Conservation (phyloP, 148 eudicot species). For the Drosera capensis region DNA sequence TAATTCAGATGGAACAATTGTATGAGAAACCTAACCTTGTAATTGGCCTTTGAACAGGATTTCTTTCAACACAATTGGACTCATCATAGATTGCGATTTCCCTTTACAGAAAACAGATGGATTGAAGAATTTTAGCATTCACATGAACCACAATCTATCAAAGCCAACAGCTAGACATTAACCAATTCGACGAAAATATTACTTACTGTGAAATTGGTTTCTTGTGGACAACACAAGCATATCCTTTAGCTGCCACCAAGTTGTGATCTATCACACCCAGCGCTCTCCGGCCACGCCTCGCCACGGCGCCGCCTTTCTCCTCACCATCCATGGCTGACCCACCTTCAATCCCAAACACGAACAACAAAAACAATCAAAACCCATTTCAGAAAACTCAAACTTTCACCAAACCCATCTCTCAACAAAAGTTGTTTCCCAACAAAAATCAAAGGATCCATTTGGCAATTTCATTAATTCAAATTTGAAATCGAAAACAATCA, state of each 20-base stretch:
- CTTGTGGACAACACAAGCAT: slow-evolving; percentile 31
- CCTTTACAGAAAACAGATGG: slow-evolving; percentile 15
- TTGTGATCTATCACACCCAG: slow-evolving; percentile 48
- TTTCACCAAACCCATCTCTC: too few species aligned
- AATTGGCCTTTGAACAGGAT: slow-evolving; percentile 26
- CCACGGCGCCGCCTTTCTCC: slow-evolving; percentile 41
- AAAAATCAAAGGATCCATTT: too few species aligned
- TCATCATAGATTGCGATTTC: slow-evolving; percentile 18
- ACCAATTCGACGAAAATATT: neutral
- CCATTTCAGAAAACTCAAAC: slow-evolving; percentile 3
- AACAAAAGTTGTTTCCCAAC: too few species aligned
- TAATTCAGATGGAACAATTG: neutral
- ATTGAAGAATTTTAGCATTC: neutral
- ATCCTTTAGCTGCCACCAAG: slow-evolving; percentile 25
- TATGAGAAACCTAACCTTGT: slow-evolving; percentile 23
- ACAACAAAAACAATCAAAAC: slow-evolving; percentile 4
- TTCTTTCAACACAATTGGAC: slow-evolving; percentile 10
- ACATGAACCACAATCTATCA: neutral
- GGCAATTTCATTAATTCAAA: too few species aligned
- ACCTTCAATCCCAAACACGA: slow-evolving; percentile 12
- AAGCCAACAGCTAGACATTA: neutral
- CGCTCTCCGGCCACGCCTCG: slow-evolving; percentile 40
- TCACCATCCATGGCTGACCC: slow-evolving; percentile 20
- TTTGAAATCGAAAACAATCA: too few species aligned
- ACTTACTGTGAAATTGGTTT: slow-evolving; percentile 25